Base-by-base conservation (phyloP, 2,329 filamentous ascomycete genomes). In the Didymella segeticola region DNA sequence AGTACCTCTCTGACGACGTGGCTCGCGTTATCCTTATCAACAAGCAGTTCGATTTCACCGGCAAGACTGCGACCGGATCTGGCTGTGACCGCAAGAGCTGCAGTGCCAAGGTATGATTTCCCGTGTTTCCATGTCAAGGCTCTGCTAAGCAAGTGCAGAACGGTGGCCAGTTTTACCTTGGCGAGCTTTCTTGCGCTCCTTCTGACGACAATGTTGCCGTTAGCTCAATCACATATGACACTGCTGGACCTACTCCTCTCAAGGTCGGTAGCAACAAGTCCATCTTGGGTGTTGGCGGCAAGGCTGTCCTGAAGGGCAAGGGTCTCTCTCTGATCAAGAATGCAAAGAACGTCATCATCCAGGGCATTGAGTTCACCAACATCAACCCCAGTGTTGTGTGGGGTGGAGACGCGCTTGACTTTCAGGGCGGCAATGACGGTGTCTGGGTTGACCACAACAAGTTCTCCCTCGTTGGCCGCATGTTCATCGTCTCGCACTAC, bases 401-500 rank as follows among this genome's bases (percentile, higher is more conserved):
- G 73, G 73, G 74, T 14, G 74, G 74, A 20, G 74, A 76, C 54
- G 74, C 70, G 4, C 66, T 77, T 43, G 71, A 68, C n/a, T 54
- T 77, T 19, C 58, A 67, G 31, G 67, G 70, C 23, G 68, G 67
- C 41, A 70, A 65, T 53, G 66, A 70, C 20, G 64, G 67, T 27
- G 62, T 77, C 43, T 77, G 73, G 74, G 71, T 75, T 20, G 74
- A 76, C 37, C 65, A 69, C 55, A 61, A 62, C 66, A 78, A 77
- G 54, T 67, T 78, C 58, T 78, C 77, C 3, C 68, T 77, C 17
- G 74, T 80, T 42, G 78, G 78, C 7, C 76, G 79, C 47, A 78
- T 80, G 69, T 74, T 78, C 61, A 67, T 79, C 41, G 73, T 76
- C 50, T 67, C 75, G 8, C 69, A 70, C 37, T 58, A 58, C 23